Evolutionary conservation across 2,329 filamentous ascomycete species (phyloP).

Genomic region (Claviceps citrina): DNA sequence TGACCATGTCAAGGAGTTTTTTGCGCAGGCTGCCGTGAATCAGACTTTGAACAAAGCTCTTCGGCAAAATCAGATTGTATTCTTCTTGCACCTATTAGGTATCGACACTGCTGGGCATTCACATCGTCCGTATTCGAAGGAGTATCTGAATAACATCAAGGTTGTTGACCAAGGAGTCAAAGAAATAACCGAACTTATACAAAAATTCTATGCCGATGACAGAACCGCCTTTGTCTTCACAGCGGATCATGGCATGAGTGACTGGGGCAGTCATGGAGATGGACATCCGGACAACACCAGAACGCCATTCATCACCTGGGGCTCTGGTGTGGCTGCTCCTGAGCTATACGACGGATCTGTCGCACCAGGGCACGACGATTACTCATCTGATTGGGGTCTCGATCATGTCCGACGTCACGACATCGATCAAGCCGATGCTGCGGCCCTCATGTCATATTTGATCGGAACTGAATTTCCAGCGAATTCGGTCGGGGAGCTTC

Average conservation of each 20-base stretch:
- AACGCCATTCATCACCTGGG: conserved; percentile 86
- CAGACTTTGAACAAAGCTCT: conserved; percentile 56
- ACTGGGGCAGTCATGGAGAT: conserved; percentile 97
- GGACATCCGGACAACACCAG: conserved; percentile 94
- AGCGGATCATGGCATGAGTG: conserved; percentile 96
- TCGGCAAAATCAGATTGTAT: conserved; percentile 73
- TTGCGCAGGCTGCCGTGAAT: conserved; percentile 65
- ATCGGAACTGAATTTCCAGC: conserved; percentile 79
- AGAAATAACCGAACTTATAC: conserved; percentile 65
- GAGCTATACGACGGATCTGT: conserved; percentile 35
- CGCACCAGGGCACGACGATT: conserved; percentile 76
- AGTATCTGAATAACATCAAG: conserved; percentile 90
- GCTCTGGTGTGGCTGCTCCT: conserved; percentile 73
- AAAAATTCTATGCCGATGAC: conserved; percentile 70
- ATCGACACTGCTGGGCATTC: conserved; percentile 80
- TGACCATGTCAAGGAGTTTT: conserved; percentile 77
- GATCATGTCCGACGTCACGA: conserved; percentile 73
- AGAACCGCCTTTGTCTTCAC: conserved; percentile 94
- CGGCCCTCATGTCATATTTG: conserved; percentile 88
- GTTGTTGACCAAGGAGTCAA: conserved; percentile 81
- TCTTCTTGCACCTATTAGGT: conserved; percentile 87
- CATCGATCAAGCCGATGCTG: conserved; percentile 85
- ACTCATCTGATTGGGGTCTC: conserved; percentile 79
- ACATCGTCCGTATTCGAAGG: conserved; percentile 81
- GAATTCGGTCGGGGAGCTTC: conserved; percentile 89